Evolutionary conservation across 2,329 filamentous ascomycete species (phyloP).

Genomic region (Nemania diffusa): DNA sequence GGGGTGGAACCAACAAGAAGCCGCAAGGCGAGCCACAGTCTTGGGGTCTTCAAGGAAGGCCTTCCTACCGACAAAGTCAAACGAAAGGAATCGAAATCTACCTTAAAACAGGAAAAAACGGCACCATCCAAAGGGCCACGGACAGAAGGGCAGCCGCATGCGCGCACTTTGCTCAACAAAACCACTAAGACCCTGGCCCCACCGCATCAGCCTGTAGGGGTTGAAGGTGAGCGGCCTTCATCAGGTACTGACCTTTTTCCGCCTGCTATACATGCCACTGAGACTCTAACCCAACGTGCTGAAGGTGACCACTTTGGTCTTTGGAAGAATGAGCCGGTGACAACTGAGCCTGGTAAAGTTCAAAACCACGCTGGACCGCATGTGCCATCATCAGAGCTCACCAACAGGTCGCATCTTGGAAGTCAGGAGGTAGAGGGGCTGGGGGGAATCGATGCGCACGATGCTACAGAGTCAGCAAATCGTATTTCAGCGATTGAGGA

Average conservation of each 20-base stretch:
- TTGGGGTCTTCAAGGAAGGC: constrained; percentile 74
- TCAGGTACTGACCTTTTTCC: constrained; percentile 40
- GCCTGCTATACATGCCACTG: constrained; percentile 27
- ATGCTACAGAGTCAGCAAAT: constrained; percentile 51
- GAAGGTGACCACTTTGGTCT: constrained; percentile 45
- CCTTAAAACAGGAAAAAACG: constrained; percentile 55
- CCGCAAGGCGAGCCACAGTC: constrained; percentile 73
- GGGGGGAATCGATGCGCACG: constrained; percentile 32
- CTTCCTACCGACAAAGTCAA: constrained; percentile 68
- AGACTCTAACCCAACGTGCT: constrained; percentile 31
- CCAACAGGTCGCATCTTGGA: constrained; percentile 20
- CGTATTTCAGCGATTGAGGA: constrained; percentile 54
- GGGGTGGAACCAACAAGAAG: constrained; percentile 72
- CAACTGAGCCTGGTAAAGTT: constrained; percentile 28
- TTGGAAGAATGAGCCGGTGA: constrained; percentile 17
- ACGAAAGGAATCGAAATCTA: constrained; percentile 59
- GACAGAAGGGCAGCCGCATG: constrained; percentile 29
- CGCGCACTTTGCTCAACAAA: constrained; percentile 34
- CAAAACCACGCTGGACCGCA: constrained; percentile 27
- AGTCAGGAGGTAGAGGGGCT: constrained; percentile 28
- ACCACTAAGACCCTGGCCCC: constrained; percentile 37
- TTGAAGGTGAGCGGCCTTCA: constrained; percentile 40
- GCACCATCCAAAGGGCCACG: constrained; percentile 51
- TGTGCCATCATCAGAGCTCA: constrained; percentile 23
- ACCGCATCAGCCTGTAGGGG: constrained; percentile 43